Evolutionary conservation across 2,329 filamentous ascomycete species (phyloP).

Genomic region (Cercospora canescens): DNA sequence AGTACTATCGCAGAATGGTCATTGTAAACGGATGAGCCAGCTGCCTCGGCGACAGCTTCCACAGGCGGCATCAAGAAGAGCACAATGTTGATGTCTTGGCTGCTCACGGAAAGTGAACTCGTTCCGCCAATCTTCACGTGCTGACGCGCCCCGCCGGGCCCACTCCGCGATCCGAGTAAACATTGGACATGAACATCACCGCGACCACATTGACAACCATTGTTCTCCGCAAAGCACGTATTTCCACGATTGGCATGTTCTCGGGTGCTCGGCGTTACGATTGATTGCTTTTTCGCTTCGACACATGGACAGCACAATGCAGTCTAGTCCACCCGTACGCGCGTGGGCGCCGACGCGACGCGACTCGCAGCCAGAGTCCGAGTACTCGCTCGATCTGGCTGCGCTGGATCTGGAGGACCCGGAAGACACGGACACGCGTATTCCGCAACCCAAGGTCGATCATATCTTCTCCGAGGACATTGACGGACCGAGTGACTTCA

Average conservation of each 20-base stretch:
- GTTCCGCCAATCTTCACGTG: conserved; percentile 1
- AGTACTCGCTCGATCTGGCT: conserved; percentile 37
- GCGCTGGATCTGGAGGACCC: conserved; percentile 31
- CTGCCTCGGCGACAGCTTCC: conserved; percentile 25
- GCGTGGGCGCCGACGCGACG: conserved; percentile 25
- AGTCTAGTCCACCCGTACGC: conserved; percentile 32
- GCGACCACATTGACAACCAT: neutral
- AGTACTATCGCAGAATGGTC: conserved; percentile 26
- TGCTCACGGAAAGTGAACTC: neutral
- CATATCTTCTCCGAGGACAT: conserved; percentile 38
- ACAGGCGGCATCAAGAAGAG: conserved; percentile 26
- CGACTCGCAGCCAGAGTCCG: conserved; percentile 26
- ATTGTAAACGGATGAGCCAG: conserved; percentile 14
- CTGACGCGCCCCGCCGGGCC: neutral
- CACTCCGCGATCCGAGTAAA: conserved; percentile 1
- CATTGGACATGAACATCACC: neutral
- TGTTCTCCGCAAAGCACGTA: neutral
- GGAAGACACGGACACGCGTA: conserved; percentile 27
- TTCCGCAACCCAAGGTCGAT: conserved; percentile 29
- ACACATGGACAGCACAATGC: conserved; percentile 23
- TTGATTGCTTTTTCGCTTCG: neutral
- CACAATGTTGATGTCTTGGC: neutral
- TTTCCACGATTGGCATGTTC: neutral
- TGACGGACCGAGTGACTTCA: conserved; percentile 41
- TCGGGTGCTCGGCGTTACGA: neutral